phyloP scores from a whole-genome alignment of 2,329 filamentous ascomycete genomes.

The Sclerotinia glacialis region DNA sequence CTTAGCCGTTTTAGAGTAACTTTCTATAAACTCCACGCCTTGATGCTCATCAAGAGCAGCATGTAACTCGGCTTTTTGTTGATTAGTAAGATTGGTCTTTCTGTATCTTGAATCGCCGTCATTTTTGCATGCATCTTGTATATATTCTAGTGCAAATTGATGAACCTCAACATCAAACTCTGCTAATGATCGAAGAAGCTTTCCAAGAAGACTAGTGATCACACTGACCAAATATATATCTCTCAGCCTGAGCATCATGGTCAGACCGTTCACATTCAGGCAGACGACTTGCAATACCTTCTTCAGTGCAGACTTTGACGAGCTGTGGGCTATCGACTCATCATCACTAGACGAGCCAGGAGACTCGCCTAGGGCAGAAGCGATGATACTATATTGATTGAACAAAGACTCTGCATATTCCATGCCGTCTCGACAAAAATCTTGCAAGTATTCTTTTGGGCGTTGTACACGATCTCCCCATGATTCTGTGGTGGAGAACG shows the following conservation, averaged over 20 bases:
- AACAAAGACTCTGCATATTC: conserved; percentile 86
- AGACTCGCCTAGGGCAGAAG: conserved; percentile 45
- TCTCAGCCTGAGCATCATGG: conserved; percentile 85
- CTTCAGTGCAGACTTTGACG: conserved; percentile 43
- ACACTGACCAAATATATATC: conserved; percentile 82
- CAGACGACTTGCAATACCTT: conserved; percentile 64
- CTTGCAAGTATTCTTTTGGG: conserved; percentile 64
- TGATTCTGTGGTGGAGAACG: conserved; percentile 76
- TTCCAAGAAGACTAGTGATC: conserved; percentile 77
- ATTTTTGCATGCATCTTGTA: conserved; percentile 62
- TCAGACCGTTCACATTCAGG: conserved; percentile 64
- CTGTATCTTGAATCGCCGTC: conserved; percentile 55
- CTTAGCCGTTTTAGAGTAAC: conserved; percentile 46
- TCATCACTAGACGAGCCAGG: conserved; percentile 41
- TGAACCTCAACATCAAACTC: conserved; percentile 73
- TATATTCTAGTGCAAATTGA: conserved; percentile 55
- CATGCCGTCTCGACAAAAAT: conserved; percentile 94
- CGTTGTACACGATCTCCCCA: conserved; percentile 69
- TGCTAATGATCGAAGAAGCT: conserved; percentile 77
- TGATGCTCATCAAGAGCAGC: conserved; percentile 59
- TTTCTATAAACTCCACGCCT: conserved; percentile 50
- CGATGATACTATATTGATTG: conserved; percentile 79
- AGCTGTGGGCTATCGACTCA: conserved; percentile 29
- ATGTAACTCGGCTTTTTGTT: conserved; percentile 80
- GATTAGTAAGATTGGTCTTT: conserved; percentile 75